phyloP scores from a whole-genome alignment of 306 rosid genomes.

The Citrullus amarus region DNA sequence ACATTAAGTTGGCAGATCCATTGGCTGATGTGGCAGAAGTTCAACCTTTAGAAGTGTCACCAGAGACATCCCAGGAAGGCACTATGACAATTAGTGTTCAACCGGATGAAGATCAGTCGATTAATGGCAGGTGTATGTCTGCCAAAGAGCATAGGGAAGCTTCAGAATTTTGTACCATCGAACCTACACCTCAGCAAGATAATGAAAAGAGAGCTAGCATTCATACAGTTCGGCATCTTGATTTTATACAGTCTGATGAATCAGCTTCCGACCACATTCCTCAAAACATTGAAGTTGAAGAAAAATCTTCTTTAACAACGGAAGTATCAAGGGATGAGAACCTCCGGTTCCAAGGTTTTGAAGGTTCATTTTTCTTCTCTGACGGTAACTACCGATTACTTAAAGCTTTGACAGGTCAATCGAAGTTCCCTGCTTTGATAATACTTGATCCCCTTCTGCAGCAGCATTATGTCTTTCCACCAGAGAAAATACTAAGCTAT shows the following conservation, averaged over 20 bases:
- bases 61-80: constrained; percentile 31
- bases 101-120: constrained; percentile 20
- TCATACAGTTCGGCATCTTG: constrained; percentile 22
- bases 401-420: constrained; percentile 52
- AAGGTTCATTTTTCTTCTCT: constrained; percentile 75
- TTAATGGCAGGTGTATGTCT: constrained; percentile 10
- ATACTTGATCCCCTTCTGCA: constrained; percentile 68
- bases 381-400: constrained; percentile 72
- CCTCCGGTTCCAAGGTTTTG: constrained; percentile 33
- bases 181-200: constrained; percentile 25
- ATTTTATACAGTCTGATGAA: constrained; percentile 27
- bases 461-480: constrained; percentile 60
- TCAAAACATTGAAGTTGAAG: constrained; percentile 22
- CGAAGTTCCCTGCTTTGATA: constrained; percentile 54
- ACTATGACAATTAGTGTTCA: constrained; percentile 16
- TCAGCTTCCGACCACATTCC: constrained; percentile 14
- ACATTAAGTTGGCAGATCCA: constrained; percentile 36
- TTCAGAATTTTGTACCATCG: constrained; percentile 19
- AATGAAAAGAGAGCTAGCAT: constrained; percentile 25
- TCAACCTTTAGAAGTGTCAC: constrained; percentile 32
- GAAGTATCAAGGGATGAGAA: constrained; percentile 27
- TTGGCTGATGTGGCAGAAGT: constrained; percentile 29
- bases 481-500: constrained; percentile 33
- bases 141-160: constrained; percentile 26
- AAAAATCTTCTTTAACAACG: constrained; percentile 23